Evolutionary conservation across 192 early-diverging fungal species (phyloP).

Genomic region (Coemansia sp.): DNA sequence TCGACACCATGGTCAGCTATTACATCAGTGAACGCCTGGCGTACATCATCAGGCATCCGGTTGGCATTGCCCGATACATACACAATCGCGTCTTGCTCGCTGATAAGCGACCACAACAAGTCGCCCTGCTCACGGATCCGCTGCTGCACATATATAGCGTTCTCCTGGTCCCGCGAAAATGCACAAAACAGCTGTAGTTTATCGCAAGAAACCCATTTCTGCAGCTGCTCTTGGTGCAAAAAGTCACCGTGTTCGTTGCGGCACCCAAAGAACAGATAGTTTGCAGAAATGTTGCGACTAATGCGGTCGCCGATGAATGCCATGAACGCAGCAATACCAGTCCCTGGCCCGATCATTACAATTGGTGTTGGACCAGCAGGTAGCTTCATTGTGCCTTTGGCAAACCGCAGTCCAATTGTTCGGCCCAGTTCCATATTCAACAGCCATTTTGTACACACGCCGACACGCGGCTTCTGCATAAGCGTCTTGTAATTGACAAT

Average conservation of each 20-base stretch:
- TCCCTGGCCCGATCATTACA: constrained; percentile 83
- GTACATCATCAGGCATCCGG: constrained; percentile 43
- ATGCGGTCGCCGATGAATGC: constrained; percentile 66
- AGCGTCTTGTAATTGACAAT: constrained; percentile 85
- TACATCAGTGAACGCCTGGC: constrained; percentile 30
- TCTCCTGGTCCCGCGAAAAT: constrained; percentile 78
- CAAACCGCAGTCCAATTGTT: constrained; percentile 51
- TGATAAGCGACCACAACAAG: constrained; percentile 65
- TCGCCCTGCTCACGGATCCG: constrained; percentile 25
- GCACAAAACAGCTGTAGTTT: constrained; percentile 68
- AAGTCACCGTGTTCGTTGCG: constrained; percentile 70
- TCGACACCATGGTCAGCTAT: background rate
- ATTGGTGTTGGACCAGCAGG: constrained; percentile 60
- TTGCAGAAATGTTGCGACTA: constrained; percentile 42
- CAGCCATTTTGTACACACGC: constrained; percentile 84
- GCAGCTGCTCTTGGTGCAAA: constrained; percentile 69
- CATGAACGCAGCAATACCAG: constrained; percentile 92
- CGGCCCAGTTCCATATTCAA: constrained; percentile 22
- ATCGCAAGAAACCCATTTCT: constrained; percentile 48
- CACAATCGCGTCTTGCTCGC: constrained; percentile 56
- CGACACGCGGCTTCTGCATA: constrained; percentile 66
- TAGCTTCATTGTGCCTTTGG: constrained; percentile 64
- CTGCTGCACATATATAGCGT: constrained; percentile 37
- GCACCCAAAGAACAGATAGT: constrained; percentile 83
- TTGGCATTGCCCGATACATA: constrained; percentile 69